These are phyloP conservation scores for Colletotrichum aenigma DNA, from an alignment of 2,329 filamentous ascomycete species.

Conservation along the genomic window DNA sequence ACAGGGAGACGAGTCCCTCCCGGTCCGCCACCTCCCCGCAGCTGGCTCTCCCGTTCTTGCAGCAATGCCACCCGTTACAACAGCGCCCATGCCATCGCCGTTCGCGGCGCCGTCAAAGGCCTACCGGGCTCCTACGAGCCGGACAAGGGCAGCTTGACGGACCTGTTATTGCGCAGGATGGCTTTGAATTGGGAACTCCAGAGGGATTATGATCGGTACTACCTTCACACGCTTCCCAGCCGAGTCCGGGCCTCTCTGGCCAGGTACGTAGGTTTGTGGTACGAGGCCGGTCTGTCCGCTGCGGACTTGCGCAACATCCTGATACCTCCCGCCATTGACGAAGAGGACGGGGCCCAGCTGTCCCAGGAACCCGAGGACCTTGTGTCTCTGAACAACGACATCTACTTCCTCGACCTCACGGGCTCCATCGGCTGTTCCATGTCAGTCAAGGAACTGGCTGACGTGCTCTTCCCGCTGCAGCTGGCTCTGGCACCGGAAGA, in stretches of 20 bases:
- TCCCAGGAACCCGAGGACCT: conserved; percentile 26
- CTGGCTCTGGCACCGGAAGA: conserved; percentile 25
- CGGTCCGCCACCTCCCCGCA: conserved; percentile 63
- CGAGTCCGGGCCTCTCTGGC: conserved; percentile 57
- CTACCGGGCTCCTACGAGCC: conserved; percentile 53
- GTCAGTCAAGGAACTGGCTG: conserved; percentile 54
- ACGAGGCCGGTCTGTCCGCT: conserved; percentile 51
- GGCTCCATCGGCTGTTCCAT: conserved; percentile 56
- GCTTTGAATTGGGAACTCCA: conserved; percentile 61
- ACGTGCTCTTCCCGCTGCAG: conserved; percentile 51
- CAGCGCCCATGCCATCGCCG: conserved; percentile 1
- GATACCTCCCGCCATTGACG: conserved; percentile 34
- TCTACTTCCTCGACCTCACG: conserved; percentile 59
- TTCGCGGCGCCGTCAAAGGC: conserved; percentile 21
- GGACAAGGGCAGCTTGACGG: conserved; percentile 52
- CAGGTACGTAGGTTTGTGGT: conserved; percentile 50
- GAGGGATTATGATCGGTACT: conserved; percentile 58
- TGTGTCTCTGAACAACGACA: conserved; percentile 43
- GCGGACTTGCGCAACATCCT: conserved; percentile 56
- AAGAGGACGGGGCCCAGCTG: conserved; percentile 16
- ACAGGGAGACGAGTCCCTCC: conserved; percentile 58
- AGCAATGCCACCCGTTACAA: conserved; percentile 14
- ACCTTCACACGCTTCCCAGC: conserved; percentile 60
- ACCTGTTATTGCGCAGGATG: conserved; percentile 53
- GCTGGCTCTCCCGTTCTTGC: conserved; percentile 50